Percentiles rank a stretch among this genome's conserved stretches.
These are phyloP conservation scores for Trichoderma sp. DNA, from an alignment of 2,329 filamentous ascomycete species.

Conservation along the genomic window DNA sequence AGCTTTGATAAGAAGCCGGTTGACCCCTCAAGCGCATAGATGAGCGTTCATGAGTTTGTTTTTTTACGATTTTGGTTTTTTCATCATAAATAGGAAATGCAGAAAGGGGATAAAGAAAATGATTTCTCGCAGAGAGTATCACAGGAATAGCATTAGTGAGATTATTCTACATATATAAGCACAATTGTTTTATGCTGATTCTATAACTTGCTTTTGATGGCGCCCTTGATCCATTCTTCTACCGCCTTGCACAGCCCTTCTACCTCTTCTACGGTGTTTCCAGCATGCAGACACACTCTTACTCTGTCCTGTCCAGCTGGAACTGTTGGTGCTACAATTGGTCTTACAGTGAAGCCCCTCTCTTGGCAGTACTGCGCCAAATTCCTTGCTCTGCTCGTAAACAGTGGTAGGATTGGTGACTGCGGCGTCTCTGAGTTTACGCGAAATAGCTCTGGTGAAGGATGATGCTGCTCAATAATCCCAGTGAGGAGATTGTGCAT, in stretches of 20 bases:
- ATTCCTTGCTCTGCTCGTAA: slow-evolving; percentile 60
- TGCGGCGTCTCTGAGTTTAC: slow-evolving; percentile 45
- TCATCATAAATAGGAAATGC: not conserved
- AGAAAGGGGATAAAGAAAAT: not conserved
- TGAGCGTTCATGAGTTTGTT: too few relatives aligned
- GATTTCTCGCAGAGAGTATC: not conserved
- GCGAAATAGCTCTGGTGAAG: slow-evolving; percentile 39
- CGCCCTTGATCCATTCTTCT: slow-evolving; percentile 48
- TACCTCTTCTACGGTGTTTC: slow-evolving; percentile 63
- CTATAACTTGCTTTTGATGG: slow-evolving; percentile 27
- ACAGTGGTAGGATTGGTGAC: slow-evolving; percentile 68
- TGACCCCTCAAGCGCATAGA: not conserved
- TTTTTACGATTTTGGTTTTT: not conserved
- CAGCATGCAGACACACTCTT: slow-evolving; percentile 69
- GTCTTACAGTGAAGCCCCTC: slow-evolving; percentile 62
- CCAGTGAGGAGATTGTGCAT: slow-evolving; percentile 52
- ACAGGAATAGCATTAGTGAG: not conserved
- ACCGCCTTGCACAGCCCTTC: slow-evolving; percentile 56
- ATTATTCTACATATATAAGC: not conserved
- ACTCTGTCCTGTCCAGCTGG: slow-evolving; percentile 65
- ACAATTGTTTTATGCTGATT: not conserved
- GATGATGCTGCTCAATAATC: slow-evolving; percentile 37
- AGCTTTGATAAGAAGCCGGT: slow-evolving; percentile 47
- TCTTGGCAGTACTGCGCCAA: slow-evolving; percentile 64
- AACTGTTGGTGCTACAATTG: slow-evolving; percentile 71